Conservation (phyloP, 352 stramenopile genomes). For the Globisporangium alternatum region DNA sequence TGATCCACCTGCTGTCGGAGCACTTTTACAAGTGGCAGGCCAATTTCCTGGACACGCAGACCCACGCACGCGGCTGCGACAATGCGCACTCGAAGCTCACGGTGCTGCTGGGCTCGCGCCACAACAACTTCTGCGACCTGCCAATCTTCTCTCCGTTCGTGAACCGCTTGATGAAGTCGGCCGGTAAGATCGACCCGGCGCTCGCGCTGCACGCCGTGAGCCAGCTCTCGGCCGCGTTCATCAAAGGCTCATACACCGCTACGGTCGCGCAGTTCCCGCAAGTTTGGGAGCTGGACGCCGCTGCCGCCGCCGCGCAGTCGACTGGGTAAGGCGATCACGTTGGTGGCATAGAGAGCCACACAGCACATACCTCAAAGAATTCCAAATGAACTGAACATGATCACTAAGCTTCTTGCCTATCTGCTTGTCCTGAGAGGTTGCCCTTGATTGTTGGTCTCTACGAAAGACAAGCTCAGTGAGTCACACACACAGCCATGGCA, state of each 20-base stretch:
- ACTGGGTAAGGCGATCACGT: neutral
- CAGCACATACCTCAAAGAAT: neutral
- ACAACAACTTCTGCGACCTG: constrained; percentile 80
- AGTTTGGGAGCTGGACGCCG: constrained; percentile 17
- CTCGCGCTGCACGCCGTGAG: constrained; percentile 42
- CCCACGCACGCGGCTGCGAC: constrained; percentile 33
- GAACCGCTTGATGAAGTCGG: constrained; percentile 47
- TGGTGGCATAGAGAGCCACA: neutral
- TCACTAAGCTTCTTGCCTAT: neutral
- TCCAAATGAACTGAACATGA: neutral
- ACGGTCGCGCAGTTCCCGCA: constrained; percentile 35
- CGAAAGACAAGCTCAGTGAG: neutral
- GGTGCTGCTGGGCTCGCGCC: constrained; percentile 36
- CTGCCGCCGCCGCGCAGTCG: neutral
- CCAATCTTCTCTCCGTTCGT: constrained; percentile 57
- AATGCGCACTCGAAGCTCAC: constrained; percentile 35
- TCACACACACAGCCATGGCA: neutral
- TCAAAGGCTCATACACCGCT: constrained; percentile 31
- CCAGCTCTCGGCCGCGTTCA: constrained; percentile 47
- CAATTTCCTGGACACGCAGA: constrained; percentile 47
- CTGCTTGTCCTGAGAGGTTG: neutral
- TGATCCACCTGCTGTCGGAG: constrained; percentile 63
- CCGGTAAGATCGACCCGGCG: constrained; percentile 42
- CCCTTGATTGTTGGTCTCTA: neutral
- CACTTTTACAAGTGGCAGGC: constrained; percentile 52